These are phyloP conservation scores for Pleurotus tuoliensis DNA, from an alignment of 768 basidiomycete species.

Conservation along the genomic window DNA sequence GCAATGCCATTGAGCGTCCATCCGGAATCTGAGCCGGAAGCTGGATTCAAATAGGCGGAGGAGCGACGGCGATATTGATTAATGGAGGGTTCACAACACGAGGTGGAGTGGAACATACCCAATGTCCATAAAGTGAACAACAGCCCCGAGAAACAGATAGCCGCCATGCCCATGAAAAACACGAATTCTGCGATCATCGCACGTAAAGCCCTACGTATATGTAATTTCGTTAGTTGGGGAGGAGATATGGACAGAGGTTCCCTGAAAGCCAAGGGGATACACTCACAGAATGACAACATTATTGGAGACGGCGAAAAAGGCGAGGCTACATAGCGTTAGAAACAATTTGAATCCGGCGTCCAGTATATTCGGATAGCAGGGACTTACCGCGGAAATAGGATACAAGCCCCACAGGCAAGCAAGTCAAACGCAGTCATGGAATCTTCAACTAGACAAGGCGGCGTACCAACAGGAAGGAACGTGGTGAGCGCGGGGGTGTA, in stretches of 20 bases:
- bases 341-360: neutral
- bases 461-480: neutral
- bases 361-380: conserved; percentile 6
- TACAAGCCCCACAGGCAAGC: conserved; percentile 79
- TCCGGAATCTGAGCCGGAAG: conserved; percentile 11
- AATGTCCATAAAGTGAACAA: conserved; percentile 49
- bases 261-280: neutral
- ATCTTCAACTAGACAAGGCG: conserved; percentile 27
- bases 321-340: conserved; percentile 41
- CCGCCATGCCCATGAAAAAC: conserved; percentile 75
- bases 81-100: conserved; percentile 16
- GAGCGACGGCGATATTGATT: conserved; percentile 20
- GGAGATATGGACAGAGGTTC: neutral
- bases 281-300: conserved; percentile 76
- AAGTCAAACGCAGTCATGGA: conserved; percentile 79
- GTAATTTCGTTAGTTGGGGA: neutral
- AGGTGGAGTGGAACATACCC: conserved; percentile 20
- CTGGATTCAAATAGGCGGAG: neutral
- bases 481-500: neutral
- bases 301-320: conserved; percentile 77
- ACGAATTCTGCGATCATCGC: conserved; percentile 80
- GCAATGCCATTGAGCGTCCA: conserved; percentile 53
- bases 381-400: conserved; percentile 73
- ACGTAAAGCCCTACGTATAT: conserved; percentile 55
- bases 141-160: conserved; percentile 79